These are phyloP conservation scores for Hevea brasiliensis DNA, from an alignment of 345 rosid genomes.

Conservation along the genomic window DNA sequence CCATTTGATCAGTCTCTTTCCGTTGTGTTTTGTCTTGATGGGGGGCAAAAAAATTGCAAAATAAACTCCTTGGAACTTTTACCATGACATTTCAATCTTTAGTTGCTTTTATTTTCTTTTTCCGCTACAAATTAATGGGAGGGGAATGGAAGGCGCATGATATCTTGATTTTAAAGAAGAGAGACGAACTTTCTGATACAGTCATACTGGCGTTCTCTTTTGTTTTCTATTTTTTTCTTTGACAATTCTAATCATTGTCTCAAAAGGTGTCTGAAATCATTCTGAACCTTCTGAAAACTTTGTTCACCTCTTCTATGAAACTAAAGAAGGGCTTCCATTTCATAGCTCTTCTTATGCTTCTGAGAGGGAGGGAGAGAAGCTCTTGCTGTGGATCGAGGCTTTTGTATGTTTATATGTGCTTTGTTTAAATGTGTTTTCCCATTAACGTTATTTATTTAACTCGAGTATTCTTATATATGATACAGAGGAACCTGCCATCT, in stretches of 20 bases:
- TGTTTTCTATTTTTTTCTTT: too few relatives aligned
- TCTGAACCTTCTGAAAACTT: too few relatives aligned
- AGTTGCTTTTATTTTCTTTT: too few relatives aligned
- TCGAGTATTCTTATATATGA: background rate
- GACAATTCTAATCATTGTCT: background rate
- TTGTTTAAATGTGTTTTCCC: background rate
- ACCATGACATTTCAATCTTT: background rate
- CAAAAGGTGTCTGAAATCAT: background rate
- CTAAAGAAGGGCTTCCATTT: background rate
- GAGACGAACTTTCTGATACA: background rate
- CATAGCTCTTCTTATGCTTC: background rate
- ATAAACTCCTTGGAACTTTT: background rate
- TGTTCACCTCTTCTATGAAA: background rate
- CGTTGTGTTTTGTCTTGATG: background rate
- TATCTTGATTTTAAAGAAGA: background rate
- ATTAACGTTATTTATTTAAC: background rate
- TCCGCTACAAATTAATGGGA: background rate
- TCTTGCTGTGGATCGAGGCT: background rate
- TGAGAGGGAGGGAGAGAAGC: background rate
- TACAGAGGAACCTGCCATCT: constrained; percentile 35
- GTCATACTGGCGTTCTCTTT: too few relatives aligned
- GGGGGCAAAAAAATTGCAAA: background rate
- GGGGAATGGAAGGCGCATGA: background rate
- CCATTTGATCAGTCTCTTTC: background rate
- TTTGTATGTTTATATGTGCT: background rate